Conservation (phyloP, 306 rosid genomes). For the Hippophae rhamnoides region DNA sequence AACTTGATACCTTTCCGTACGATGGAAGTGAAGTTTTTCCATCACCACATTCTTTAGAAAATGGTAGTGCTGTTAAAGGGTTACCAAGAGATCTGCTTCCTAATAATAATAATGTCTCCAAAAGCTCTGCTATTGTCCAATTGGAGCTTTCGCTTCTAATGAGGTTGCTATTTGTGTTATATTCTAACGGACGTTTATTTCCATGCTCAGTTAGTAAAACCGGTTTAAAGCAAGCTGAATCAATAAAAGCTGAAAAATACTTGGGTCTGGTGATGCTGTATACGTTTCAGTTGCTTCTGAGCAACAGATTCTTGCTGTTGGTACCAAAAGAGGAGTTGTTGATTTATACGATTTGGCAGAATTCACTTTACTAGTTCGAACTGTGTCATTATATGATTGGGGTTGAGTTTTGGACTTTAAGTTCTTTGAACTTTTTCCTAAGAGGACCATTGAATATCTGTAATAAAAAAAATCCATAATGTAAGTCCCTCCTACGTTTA, state of each 20-base stretch:
- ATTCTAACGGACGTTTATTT: slow-evolving; percentile 72
- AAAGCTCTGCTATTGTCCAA: slow-evolving; percentile 58
- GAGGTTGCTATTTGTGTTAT: slow-evolving; percentile 78
- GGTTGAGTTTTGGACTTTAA: slow-evolving; percentile 55
- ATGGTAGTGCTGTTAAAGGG: slow-evolving; percentile 52
- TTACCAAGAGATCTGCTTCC: slow-evolving; percentile 31
- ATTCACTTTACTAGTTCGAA: slow-evolving; percentile 54
- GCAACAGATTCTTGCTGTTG: slow-evolving; percentile 93
- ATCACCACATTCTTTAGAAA: slow-evolving; percentile 42
- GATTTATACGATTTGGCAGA: slow-evolving; percentile 84
- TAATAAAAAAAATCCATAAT: too few species aligned
- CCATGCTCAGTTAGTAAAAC: slow-evolving; percentile 81
- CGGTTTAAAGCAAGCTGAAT: slow-evolving; percentile 76
- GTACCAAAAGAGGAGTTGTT: slow-evolving; percentile 81
- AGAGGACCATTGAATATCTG: too few species aligned
- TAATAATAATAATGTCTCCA: slow-evolving; percentile 23
- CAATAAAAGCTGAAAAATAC: slow-evolving; percentile 61
- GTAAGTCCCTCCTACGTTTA: too few species aligned
- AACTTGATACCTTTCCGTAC: slow-evolving; percentile 42
- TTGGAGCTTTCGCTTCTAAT: slow-evolving; percentile 67
- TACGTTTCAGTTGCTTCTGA: slow-evolving; percentile 72
- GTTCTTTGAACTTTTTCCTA: too few species aligned
- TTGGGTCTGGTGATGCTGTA: slow-evolving; percentile 75
- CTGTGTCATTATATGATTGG: slow-evolving; percentile 86
- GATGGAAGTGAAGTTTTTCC: slow-evolving; percentile 36